A percentile compares a stretch with the other conserved stretches of the same genome.
These are phyloP conservation scores for Boletus fagicola DNA, from an alignment of 768 basidiomycete species.

Conservation along the genomic window DNA sequence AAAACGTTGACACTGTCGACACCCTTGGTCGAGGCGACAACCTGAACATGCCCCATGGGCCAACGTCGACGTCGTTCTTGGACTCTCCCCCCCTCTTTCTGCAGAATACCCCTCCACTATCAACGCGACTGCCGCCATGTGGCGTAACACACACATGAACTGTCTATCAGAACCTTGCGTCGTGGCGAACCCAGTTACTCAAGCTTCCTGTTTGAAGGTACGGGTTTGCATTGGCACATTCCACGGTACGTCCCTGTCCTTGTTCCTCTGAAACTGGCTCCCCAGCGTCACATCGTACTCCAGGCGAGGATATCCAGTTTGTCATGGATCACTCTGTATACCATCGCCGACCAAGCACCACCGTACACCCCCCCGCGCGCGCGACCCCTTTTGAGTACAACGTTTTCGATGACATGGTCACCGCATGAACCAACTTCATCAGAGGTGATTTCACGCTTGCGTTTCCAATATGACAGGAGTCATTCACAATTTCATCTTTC, in stretches of 20 bases:
- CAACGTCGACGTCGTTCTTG: neutral
- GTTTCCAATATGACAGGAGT: neutral
- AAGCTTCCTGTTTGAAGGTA: neutral
- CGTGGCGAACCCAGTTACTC: neutral
- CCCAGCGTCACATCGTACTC: neutral
- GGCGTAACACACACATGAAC: neutral
- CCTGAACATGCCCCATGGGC: neutral
- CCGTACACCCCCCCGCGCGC: neutral
- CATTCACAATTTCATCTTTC: neutral
- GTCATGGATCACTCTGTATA: neutral
- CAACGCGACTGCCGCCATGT: neutral
- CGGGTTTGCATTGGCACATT: neutral
- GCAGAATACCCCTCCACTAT: neutral
- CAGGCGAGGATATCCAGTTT: neutral
- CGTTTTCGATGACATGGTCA: neutral
- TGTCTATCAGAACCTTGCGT: neutral
- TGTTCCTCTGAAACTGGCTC: neutral
- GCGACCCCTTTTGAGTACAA: neutral
- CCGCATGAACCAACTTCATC: neutral
- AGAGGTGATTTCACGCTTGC: neutral
- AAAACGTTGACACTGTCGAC: neutral
- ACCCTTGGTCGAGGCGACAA: neutral
- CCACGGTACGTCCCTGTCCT: too few species aligned
- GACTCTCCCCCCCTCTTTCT: neutral
- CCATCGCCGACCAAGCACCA: neutral